phyloP scores from a whole-genome alignment of 2,329 filamentous ascomycete species.

The Pestalotiopsis sp. region DNA sequence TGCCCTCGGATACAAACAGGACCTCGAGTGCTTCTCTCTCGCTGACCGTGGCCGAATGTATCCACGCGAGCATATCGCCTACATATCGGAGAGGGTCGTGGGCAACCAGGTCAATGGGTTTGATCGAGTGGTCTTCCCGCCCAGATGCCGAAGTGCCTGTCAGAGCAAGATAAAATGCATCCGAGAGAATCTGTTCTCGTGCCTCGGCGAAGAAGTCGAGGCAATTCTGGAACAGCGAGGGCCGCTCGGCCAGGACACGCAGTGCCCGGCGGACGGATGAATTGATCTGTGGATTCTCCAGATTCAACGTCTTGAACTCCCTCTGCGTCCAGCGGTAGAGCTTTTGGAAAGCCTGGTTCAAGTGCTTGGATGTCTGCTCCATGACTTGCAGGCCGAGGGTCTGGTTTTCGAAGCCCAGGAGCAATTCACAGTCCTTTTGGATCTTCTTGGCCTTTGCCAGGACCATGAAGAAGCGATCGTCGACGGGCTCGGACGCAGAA shows the following conservation, averaged over 20 bases:
- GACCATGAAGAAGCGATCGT: slow-evolving; percentile 80
- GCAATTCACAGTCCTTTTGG: slow-evolving; percentile 81
- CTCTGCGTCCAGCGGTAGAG: slow-evolving; percentile 93
- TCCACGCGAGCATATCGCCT: slow-evolving; percentile 97
- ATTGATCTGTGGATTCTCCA: slow-evolving; percentile 93
- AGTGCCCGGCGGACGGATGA: slow-evolving; percentile 80
- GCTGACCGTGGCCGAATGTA: slow-evolving; percentile 89
- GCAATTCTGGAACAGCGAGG: slow-evolving; percentile 88
- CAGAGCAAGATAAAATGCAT: slow-evolving; percentile 84
- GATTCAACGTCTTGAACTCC: slow-evolving; percentile 87
- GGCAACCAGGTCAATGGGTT: slow-evolving; percentile 91
- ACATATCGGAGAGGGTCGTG: slow-evolving; percentile 91
- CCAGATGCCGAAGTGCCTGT: slow-evolving; percentile 68
- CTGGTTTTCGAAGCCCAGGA: slow-evolving; percentile 89
- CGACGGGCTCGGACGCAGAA: slow-evolving; percentile 76
- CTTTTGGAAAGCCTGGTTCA: slow-evolving; percentile 92
- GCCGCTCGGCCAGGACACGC: slow-evolving; percentile 83
- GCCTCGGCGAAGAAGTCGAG: slow-evolving; percentile 92
- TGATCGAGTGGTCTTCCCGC: slow-evolving; percentile 62
- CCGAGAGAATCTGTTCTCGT: slow-evolving; percentile 80
- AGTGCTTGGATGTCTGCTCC: slow-evolving; percentile 82
- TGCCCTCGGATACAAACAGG: slow-evolving; percentile 86
- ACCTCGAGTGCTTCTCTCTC: slow-evolving; percentile 91
- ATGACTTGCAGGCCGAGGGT: slow-evolving; percentile 85
- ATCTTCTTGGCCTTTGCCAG: slow-evolving; percentile 83